Evolutionary conservation across 345 rosid genomes (phyloP), one percentile per base, ranked within the genome.

Genomic region (Gossypium stocksii): DNA sequence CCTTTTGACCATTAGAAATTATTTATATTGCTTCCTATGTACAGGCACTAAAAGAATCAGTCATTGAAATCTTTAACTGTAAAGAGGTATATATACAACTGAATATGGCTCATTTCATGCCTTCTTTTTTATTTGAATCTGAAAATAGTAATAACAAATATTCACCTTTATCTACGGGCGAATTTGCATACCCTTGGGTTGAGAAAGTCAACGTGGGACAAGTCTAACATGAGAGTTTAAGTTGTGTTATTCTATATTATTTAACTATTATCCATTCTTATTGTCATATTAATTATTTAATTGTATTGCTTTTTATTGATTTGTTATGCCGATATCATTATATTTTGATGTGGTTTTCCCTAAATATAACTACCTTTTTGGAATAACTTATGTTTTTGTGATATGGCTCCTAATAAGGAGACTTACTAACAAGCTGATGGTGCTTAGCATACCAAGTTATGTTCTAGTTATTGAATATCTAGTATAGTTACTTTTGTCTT

Each of bases 171-270:
- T 74, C 53, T 74, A 25, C 77, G 90, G 86, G 79, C 41, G 90
- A 83, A 76, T 65, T 79, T 34, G 49, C 64, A 17, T 84, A 84
- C 72, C 82, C 85, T 41, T 80, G 86, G 85, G 89, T 85, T 77
- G 80, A 84, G 80, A 78, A 77, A 61, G 77, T 84, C 56, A 87
- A 84, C 0, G 23, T 71, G 60, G 82, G 76, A n/a, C 76, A 87
- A 87, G 90, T 87, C 84, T 54, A 19, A 23, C 48, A 41, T 41
- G 53, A 71, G 46, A 66, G 44, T 23, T 54, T 45, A 70, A 9
- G 10, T 70, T 27, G 46, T 70, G 43, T 3, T 27, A 51, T 25
- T 48, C 29, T 25, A 25, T 48, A 19, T 68, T 22, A 45, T 45
- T 51, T 48, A 46, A 67, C 23, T 67, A 67, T 68, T 49, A 15